Evolutionary conservation across 192 early-diverging fungal genomes (phyloP).

Genomic region (Thoreauomyces humboldtii): DNA sequence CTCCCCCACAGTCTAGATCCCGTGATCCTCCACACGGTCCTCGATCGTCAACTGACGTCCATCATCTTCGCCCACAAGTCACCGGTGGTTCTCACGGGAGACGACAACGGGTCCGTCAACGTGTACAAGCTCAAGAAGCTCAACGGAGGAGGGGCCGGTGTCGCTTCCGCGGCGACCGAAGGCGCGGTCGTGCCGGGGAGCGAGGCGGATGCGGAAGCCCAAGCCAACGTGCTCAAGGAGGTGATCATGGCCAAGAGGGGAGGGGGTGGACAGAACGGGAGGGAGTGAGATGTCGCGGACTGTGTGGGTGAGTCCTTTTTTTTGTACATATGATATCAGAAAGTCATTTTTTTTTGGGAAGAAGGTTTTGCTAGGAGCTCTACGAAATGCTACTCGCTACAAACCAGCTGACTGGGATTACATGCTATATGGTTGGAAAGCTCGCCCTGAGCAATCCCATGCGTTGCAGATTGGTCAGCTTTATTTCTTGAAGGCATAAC

Average conservation of each 20-base stretch:
- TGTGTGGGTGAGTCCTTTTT: too few relatives aligned
- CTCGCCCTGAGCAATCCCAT: too few relatives aligned
- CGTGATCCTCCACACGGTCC: conserved; percentile 52
- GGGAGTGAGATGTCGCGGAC: too few relatives aligned
- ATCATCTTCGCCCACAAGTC: conserved; percentile 48
- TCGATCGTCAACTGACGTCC: conserved; percentile 54
- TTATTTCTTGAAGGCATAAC: too few relatives aligned
- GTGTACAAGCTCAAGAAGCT: conserved; percentile 51
- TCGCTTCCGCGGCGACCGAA: background rate
- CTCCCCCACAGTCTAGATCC: conserved; percentile 53
- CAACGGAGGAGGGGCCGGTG: background rate
- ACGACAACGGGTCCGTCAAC: conserved; percentile 56
- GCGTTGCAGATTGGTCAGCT: too few relatives aligned
- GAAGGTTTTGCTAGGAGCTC: too few relatives aligned
- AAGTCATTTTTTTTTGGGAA: too few relatives aligned
- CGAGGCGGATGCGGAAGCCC: background rate
- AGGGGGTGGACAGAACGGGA: too few relatives aligned
- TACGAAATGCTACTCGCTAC: too few relatives aligned
- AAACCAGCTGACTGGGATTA: too few relatives aligned
- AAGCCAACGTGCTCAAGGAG: conserved; percentile 1
- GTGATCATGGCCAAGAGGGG: conserved; percentile 9
- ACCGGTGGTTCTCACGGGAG: conserved; percentile 55
- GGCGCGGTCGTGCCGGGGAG: background rate
- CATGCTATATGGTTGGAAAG: too few relatives aligned
- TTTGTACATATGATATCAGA: too few relatives aligned